phyloP scores from a whole-genome alignment of 345 rosid genomes.

The Populus euphratica region DNA sequence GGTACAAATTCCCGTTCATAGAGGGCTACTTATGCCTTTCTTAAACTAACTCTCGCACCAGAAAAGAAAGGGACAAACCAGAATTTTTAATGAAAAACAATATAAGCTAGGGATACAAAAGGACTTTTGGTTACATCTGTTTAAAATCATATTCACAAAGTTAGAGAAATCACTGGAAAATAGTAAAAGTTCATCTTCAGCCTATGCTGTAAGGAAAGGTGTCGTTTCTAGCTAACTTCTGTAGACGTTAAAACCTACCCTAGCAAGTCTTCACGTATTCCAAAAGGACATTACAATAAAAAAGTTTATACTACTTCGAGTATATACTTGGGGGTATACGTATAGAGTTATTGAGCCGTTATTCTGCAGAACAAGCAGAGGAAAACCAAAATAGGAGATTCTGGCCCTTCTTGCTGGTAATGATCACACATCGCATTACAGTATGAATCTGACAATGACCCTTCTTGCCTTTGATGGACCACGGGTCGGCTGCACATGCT shows the following conservation, averaged over 20 bases:
- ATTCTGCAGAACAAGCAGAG: neutral
- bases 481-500: conserved; percentile 1
- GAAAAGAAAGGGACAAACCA: conserved; percentile 25
- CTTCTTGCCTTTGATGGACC: neutral
- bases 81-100: neutral
- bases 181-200: too few species aligned
- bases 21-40: conserved; percentile 28
- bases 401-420: neutral
- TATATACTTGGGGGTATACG: neutral
- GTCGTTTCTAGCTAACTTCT: too few species aligned
- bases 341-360: neutral
- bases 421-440: neutral
- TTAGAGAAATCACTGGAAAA: too few species aligned
- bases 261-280: too few species aligned
- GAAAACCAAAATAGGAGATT: neutral
- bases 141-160: too few species aligned
- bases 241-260: too few species aligned
- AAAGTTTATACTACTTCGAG: neutral
- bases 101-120: too few species aligned
- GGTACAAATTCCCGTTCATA: conserved; percentile 28
- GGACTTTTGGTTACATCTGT: too few species aligned
- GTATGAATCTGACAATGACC: neutral
- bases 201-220: too few species aligned
- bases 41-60: conserved; percentile 30
- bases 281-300: too few species aligned